Conservation (phyloP, 1,284 basidiomycete species). For the Neolentinus lepideus region DNA sequence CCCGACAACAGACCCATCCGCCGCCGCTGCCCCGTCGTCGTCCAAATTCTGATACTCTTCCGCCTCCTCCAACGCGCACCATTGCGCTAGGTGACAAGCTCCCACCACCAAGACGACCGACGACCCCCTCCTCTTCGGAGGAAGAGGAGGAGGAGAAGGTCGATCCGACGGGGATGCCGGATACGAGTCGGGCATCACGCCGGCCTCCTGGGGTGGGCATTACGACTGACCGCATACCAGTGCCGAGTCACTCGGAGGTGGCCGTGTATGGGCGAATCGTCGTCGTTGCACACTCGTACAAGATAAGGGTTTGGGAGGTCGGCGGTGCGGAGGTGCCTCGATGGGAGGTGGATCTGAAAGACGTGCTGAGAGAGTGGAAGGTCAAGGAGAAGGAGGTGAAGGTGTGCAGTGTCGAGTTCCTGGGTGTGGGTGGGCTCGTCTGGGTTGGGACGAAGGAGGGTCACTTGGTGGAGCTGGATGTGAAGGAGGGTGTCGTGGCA, state of each 20-base stretch:
- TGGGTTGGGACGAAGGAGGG: conserved; percentile 92
- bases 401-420: conserved; percentile 73
- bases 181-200: conserved; percentile 76
- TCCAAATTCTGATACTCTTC: conserved; percentile 26
- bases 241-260: conserved; percentile 50
- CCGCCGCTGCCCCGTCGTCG: conserved; percentile 5
- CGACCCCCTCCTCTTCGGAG: conserved; percentile 23
- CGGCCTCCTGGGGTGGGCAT: conserved; percentile 54
- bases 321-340: conserved; percentile 33
- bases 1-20: conserved; percentile 11
- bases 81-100: conserved; percentile 64
- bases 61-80: conserved; percentile 65
- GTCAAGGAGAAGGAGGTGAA: conserved; percentile 70
- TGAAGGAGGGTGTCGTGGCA: conserved; percentile 47
- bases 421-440: conserved; percentile 35
- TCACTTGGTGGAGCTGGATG: conserved; percentile 76
- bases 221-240: conserved; percentile 41
- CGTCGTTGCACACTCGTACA: conserved; percentile 54
- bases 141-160: conserved; percentile 24
- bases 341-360: conserved; percentile 53
- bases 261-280: conserved; percentile 57
- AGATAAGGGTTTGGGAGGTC: conserved; percentile 63
- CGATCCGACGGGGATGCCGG: conserved; percentile 63
- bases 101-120: conserved; percentile 47
- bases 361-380: conserved; percentile 36